phyloP scores from a whole-genome alignment of 139 green algal species.

The Coelastrella sp. region DNA sequence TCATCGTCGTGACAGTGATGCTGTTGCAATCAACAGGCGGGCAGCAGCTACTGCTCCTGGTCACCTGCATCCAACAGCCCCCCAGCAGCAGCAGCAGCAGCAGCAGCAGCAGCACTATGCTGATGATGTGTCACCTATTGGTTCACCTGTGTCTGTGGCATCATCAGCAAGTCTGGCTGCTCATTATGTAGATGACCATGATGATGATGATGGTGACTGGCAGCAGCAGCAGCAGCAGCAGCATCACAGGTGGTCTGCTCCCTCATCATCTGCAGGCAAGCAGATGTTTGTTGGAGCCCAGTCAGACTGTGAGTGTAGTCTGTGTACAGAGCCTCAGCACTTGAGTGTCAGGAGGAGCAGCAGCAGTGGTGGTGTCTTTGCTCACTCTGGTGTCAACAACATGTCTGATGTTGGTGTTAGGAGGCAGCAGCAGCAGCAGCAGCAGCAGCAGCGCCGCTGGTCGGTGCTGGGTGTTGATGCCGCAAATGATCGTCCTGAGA shows the following conservation, averaged over 20 bases:
- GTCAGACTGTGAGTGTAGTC: no score
- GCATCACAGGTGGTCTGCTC: no score
- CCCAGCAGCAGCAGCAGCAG: constrained; percentile 15
- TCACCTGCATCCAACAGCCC: no score
- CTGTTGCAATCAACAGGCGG: not conserved
- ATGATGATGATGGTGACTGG: no score
- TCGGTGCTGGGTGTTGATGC: not conserved
- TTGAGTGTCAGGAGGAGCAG: not conserved
- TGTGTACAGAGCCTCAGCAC: no score
- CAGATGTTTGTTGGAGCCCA: no score
- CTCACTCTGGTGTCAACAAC: no score
- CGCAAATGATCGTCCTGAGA: not conserved
- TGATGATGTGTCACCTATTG: not conserved
- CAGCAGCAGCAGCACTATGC: not conserved
- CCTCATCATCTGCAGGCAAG: no score
- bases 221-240: not conserved
- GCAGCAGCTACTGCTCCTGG: not conserved
- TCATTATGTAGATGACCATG: no score
- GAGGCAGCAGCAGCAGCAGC: constrained; percentile 26
- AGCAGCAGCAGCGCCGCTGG: not conserved
- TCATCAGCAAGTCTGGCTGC: not conserved
- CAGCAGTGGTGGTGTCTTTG: not conserved
- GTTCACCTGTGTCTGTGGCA: not conserved
- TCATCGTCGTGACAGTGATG: not conserved
- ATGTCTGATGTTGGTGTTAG: not conserved